Base-by-base conservation (phyloP, 768 basidiomycete species). In the Cystobasidium onofrii region DNA sequence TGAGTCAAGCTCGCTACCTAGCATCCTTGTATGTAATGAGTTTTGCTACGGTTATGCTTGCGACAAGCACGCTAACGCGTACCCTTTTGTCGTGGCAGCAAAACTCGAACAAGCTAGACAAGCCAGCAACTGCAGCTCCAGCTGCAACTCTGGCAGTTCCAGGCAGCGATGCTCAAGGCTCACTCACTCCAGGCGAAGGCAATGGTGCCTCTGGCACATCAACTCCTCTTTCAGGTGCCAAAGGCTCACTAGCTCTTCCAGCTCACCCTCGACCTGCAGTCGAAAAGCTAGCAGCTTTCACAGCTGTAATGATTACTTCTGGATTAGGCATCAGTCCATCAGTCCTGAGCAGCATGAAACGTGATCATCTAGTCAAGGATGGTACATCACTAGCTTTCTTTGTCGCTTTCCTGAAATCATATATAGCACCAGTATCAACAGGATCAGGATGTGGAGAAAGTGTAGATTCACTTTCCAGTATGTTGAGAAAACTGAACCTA, bases 291-390 rank as follows among this genome's bases (percentile, higher is more conserved):
- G 86, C 90, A 50, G 84, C 88, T 73, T 88, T 92, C 4, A 86
- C 87, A 25, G 94, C 92, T 52, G 86, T 94, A 54, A 83, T 97
- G 78, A 83, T 97, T 76, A 86, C 90, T 29, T 90, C 92, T 80
- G 90, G 91, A 75, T 87, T 93, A 74, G 88, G 88, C 62, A 31
- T 73, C 46, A 86, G 86, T 76, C 87, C 90, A 23, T 83, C 86
- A 76, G 90, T 89, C 81, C 84, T 99, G 64, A 86, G 87, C 80
- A 89, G 86, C 80, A 84, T 98, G 78, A 88, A 89, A 76, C 95
- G 92, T 82, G 95, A 97, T 77, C 93, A 97, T 80, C 86, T 98
- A 76, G 86, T 95, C 81, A 98, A 97, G 84, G 94, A 99, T 76
- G 90, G 90, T 79, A 85, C 92, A 50, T 87, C 92, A 39, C 83